phyloP scores from a whole-genome alignment of 2,329 filamentous ascomycete genomes.

The Akanthomyces lecanii region DNA sequence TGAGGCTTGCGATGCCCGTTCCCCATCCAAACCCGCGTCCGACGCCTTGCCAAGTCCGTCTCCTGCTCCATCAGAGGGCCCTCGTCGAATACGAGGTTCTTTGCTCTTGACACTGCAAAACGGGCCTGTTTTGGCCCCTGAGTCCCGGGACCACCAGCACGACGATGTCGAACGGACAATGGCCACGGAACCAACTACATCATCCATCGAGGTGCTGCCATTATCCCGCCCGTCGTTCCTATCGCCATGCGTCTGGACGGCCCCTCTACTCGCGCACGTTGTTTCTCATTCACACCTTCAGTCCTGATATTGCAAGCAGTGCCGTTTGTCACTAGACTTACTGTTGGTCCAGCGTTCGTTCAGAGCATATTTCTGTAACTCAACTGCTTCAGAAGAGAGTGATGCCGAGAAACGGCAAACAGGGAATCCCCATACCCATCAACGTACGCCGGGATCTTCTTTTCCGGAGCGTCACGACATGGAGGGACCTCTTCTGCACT shows the following conservation, averaged over 20 bases:
- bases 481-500: background rate
- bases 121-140: background rate
- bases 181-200: background rate
- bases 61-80: background rate
- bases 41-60: background rate
- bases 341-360: background rate
- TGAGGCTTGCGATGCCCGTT: slow-evolving; percentile 4
- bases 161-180: background rate
- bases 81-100: slow-evolving; percentile 1
- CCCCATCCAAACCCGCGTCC: background rate
- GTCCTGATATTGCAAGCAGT: background rate
- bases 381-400: too few relatives aligned
- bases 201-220: background rate
- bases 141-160: background rate
- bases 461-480: background rate
- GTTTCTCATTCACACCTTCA: background rate
- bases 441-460: background rate
- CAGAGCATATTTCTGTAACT: too few relatives aligned
- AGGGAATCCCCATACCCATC: background rate
- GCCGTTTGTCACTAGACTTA: background rate
- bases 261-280: background rate
- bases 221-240: background rate
- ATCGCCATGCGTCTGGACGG: background rate
- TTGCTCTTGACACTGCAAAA: background rate
- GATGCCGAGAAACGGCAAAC: too few relatives aligned